Evolutionary conservation across 306 rosid species (phyloP).

Genomic region (Ochetophila trinervis): DNA sequence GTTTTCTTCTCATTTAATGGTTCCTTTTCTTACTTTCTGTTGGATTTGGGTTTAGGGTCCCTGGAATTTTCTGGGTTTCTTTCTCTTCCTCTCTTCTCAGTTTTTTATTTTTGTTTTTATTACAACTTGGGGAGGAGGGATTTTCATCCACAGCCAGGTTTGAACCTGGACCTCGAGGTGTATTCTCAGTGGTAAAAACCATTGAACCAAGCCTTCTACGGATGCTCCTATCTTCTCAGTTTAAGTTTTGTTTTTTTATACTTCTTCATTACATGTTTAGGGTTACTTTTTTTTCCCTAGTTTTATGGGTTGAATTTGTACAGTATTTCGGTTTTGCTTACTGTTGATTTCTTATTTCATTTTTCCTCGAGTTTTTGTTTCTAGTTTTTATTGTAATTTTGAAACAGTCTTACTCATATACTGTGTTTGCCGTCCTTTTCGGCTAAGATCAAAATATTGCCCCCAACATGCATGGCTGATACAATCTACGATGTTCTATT

Average conservation of each 20-base stretch:
- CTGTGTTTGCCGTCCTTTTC: conserved; percentile 3
- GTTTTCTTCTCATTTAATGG: conserved; percentile 21
- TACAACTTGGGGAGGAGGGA: too few relatives aligned
- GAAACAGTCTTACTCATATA: too few relatives aligned
- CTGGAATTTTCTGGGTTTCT: conserved; percentile 15
- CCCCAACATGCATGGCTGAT: conserved; percentile 15
- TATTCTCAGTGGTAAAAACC: too few relatives aligned
- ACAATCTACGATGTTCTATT: conserved; percentile 18
- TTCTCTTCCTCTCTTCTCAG: background rate
- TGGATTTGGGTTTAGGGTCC: conserved; percentile 39
- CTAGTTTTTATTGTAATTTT: background rate
- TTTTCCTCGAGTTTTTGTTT: background rate
- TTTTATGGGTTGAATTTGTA: conserved; percentile 8
- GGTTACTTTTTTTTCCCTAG: conserved; percentile 19
- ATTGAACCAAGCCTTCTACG: too few relatives aligned
- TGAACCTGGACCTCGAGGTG: too few relatives aligned
- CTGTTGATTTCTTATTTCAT: background rate
- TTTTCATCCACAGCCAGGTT: too few relatives aligned
- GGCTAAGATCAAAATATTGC: conserved; percentile 23
- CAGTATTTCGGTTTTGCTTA: background rate
- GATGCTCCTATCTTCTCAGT: background rate
- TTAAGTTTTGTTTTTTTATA: background rate
- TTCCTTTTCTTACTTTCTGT: background rate
- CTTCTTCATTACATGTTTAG: conserved; percentile 6
- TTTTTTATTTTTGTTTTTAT: too few relatives aligned